A percentile compares a stretch with the other conserved stretches of the same genome.
These are phyloP conservation scores for Tolypocladium paradoxum DNA, from an alignment of 2,329 filamentous ascomycete genomes.

Conservation along the genomic window DNA sequence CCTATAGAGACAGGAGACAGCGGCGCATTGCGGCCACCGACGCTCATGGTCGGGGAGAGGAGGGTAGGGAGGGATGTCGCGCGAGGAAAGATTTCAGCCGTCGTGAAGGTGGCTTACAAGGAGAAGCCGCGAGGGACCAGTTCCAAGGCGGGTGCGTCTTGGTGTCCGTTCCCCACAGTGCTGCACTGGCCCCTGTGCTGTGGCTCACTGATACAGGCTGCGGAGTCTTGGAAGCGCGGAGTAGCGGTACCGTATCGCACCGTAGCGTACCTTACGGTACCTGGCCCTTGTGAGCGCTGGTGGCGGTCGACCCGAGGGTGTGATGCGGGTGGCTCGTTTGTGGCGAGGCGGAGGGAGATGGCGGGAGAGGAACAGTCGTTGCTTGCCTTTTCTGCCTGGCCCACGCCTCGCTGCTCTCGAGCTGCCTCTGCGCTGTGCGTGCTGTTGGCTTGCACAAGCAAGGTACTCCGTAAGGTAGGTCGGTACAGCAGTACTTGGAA, in stretches of 20 bases:
- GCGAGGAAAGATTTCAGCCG: slow-evolving; percentile 11
- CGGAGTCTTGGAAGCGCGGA: not conserved
- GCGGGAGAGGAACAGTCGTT: not conserved
- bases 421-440: not conserved
- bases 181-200: slow-evolving; percentile 10
- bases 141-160: slow-evolving; percentile 3
- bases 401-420: not conserved
- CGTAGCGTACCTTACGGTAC: not conserved
- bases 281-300: not conserved
- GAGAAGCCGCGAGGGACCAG: not conserved
- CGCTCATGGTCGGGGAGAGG: slow-evolving; percentile 43
- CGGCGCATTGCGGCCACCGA: slow-evolving; percentile 57
- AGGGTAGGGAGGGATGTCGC: slow-evolving; percentile 9
- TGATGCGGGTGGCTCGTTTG: not conserved
- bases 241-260: not conserved
- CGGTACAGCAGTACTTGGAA: too few relatives aligned
- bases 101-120: not conserved
- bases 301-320: not conserved
- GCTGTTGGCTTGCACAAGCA: not conserved
- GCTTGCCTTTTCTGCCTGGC: not conserved
- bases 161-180: slow-evolving; percentile 6
- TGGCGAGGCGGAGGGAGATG: not conserved
- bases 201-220: slow-evolving; percentile 1
- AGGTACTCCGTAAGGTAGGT: not conserved
- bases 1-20: slow-evolving; percentile 75